Evolutionary conservation across 192 early-diverging fungal genomes (phyloP).

Genomic region (Coemansia interrupta): DNA sequence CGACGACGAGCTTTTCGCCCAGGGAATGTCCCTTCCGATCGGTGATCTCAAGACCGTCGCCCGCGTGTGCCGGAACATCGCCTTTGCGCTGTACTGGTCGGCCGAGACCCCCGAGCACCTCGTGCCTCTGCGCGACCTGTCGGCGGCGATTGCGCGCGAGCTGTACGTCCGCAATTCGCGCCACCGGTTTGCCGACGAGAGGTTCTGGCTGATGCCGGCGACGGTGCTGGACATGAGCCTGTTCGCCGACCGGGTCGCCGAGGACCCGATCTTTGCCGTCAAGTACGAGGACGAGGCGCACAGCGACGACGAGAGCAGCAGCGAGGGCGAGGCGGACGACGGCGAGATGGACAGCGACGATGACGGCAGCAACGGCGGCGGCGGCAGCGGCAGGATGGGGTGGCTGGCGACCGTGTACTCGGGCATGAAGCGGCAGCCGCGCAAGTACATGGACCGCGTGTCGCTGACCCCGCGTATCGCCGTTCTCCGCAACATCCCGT

Average conservation of each 20-base stretch:
- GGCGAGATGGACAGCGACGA: background rate
- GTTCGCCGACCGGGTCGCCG: slow-evolving; percentile 45
- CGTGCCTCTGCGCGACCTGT: slow-evolving; percentile 56
- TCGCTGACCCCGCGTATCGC: slow-evolving; percentile 43
- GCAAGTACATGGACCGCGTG: slow-evolving; percentile 13
- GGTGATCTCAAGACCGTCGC: slow-evolving; percentile 26
- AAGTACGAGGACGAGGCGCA: background rate
- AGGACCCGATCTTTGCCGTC: slow-evolving; percentile 42
- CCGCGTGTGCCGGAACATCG: slow-evolving; percentile 57
- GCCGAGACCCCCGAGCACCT: slow-evolving; percentile 40
- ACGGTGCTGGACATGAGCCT: slow-evolving; percentile 41
- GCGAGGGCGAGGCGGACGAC: slow-evolving; percentile 5
- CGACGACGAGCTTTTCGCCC: slow-evolving; percentile 82
- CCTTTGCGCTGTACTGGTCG: slow-evolving; percentile 73
- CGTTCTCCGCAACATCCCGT: slow-evolving; percentile 81
- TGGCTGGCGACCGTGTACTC: slow-evolving; percentile 55
- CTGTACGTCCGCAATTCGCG: slow-evolving; percentile 53
- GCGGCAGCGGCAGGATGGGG: slow-evolving; percentile 33
- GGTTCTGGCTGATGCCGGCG: slow-evolving; percentile 44
- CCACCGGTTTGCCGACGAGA: slow-evolving; percentile 40
- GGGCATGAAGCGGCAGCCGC: slow-evolving; percentile 30
- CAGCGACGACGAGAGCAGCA: slow-evolving; percentile 10
- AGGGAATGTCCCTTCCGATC: slow-evolving; percentile 34
- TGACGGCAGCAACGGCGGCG: background rate
- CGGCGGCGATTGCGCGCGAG: slow-evolving; percentile 69